Evolutionary conservation across 805 yeast genomes (phyloP).

Genomic region (Maudiozyma saulgeensis): DNA sequence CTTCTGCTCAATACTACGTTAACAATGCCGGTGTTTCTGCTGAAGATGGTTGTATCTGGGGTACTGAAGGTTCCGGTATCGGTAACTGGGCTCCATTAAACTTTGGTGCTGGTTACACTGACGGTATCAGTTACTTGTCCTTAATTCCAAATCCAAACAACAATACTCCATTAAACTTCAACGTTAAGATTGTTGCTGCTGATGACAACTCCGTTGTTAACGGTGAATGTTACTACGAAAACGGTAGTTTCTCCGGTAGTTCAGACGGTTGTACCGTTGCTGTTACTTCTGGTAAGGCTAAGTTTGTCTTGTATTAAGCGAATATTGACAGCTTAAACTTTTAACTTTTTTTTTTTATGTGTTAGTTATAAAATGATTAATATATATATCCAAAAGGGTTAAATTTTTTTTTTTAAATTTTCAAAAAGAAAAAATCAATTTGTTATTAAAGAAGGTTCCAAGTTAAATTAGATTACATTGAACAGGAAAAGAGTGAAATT

Average conservation of each 20-base stretch:
- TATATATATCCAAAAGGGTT: not conserved
- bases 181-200: constrained; percentile 70
- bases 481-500: no score
- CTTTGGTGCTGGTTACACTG: constrained; percentile 83
- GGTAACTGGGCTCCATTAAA: constrained; percentile 99
- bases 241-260: constrained; percentile 53
- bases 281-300: constrained; percentile 74
- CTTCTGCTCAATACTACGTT: constrained; percentile 95
- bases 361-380: not conserved
- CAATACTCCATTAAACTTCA: constrained; percentile 54
- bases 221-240: constrained; percentile 73
- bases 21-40: constrained; percentile 90
- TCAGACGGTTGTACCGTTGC: constrained; percentile 90
- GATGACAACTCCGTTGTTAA: constrained; percentile 50
- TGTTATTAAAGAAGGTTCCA: no score
- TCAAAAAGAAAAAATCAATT: no score
- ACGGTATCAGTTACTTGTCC: constrained; percentile 71
- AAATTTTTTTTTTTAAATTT: no score
- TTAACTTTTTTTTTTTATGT: not conserved
- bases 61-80: constrained; percentile 62
- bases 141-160: constrained; percentile 95
- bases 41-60: constrained; percentile 95
- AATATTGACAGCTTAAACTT: not conserved
- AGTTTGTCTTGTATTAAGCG: constrained; percentile 58
- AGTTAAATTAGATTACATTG: no score